Conservation (phyloP, 768 basidiomycete species). For the Xerocomellus amylosporus region DNA sequence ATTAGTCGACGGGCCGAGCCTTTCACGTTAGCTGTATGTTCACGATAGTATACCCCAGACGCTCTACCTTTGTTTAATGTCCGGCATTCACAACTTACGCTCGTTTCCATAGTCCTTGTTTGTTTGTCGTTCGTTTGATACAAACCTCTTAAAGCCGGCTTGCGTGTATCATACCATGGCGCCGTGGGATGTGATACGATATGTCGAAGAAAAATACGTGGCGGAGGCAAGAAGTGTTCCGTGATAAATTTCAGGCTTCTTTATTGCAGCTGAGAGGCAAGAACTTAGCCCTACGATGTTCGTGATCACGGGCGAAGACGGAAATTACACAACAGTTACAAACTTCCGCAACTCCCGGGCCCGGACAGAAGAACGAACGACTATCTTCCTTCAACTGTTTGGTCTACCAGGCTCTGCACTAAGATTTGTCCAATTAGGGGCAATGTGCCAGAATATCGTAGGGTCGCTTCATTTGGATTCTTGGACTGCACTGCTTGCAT, state of each 20-base stretch:
- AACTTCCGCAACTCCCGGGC: too few relatives aligned
- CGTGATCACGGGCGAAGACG: not conserved
- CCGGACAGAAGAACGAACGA: too few relatives aligned
- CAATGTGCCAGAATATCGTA: too few relatives aligned
- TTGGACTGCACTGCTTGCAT: too few relatives aligned
- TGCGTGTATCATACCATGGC: slow-evolving; percentile 2
- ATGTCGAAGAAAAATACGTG: not conserved
- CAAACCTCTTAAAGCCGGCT: not conserved
- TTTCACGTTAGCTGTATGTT: slow-evolving; percentile 18
- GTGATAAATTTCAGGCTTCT: not conserved
- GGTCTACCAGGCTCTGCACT: too few relatives aligned
- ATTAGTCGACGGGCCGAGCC: slow-evolving; percentile 17
- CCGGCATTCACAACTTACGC: slow-evolving; percentile 12
- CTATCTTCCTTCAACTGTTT: too few relatives aligned
- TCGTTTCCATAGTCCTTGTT: slow-evolving; percentile 18
- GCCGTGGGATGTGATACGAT: not conserved
- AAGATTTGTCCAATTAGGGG: too few relatives aligned
- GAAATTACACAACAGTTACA: slow-evolving; percentile 11
- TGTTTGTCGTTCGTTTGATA: slow-evolving; percentile 21
- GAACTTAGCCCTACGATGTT: not conserved
- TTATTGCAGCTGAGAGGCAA: not conserved
- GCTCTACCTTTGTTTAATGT: slow-evolving; percentile 12
- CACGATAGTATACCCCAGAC: slow-evolving; percentile 21
- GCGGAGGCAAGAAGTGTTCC: not conserved
- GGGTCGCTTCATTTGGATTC: too few relatives aligned